Percentiles rank a stretch among this genome's conserved stretches.
phyloP scores from a whole-genome alignment of 2,329 filamentous ascomycete species.

The Helotiales sp. region DNA sequence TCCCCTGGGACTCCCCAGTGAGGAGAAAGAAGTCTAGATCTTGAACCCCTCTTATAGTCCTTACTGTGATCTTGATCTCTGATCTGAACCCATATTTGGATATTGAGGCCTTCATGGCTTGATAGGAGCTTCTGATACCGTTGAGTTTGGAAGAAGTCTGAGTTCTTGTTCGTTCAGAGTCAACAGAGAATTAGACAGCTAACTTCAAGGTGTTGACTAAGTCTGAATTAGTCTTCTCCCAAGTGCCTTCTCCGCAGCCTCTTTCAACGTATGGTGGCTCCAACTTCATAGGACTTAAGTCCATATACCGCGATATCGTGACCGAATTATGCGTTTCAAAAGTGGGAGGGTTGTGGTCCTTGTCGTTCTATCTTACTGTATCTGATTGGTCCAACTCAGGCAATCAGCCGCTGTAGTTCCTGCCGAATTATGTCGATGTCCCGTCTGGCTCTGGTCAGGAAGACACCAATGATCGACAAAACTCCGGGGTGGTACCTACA shows the following conservation, averaged over 20 bases:
- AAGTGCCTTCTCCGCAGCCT: background rate
- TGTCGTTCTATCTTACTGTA: background rate
- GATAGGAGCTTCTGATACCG: no score
- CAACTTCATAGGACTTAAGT: background rate
- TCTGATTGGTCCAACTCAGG: slow-evolving; percentile 15
- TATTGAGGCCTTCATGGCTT: no score
- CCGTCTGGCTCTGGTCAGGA: background rate
- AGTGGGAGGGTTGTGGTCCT: background rate
- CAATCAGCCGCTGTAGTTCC: slow-evolving; percentile 19
- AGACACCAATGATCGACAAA: slow-evolving; percentile 26
- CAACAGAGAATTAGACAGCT: no score
- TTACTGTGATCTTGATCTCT: no score
- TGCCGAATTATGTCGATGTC: slow-evolving; percentile 8
- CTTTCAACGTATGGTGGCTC: background rate
- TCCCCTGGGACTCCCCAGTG: background rate
- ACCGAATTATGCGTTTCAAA: background rate
- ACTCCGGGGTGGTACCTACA: slow-evolving; percentile 20
- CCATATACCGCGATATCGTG: background rate
- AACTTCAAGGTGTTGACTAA: no score
- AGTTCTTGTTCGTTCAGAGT: no score
- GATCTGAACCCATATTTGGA: no score
- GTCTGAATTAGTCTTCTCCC: no score
- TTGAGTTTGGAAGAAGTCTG: no score
- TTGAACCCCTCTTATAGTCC: no score
- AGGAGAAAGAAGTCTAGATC: no score